Conservation (phyloP, 2,329 filamentous ascomycete genomes). For the Rachicladosporium sp. region DNA sequence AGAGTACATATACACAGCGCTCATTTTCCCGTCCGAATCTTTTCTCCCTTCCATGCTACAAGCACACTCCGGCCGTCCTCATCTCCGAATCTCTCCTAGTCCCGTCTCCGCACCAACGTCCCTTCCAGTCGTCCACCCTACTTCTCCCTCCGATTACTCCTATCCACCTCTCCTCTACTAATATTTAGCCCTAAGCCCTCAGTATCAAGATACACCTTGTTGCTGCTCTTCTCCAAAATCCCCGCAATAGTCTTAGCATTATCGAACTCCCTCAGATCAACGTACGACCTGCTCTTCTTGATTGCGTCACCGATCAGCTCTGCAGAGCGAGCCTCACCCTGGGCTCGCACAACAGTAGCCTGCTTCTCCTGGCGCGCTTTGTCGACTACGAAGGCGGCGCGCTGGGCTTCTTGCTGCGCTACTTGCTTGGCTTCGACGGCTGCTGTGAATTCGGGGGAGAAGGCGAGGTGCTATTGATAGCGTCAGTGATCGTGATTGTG, state of each 20-base stretch:
- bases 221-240: constrained; percentile 78
- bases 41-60: too few species aligned
- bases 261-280: constrained; percentile 96
- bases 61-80: too few species aligned
- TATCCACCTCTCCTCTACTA: constrained; percentile 21
- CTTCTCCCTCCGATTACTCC: constrained; percentile 6
- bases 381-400: constrained; percentile 94
- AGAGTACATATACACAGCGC: too few species aligned
- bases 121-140: background rate
- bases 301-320: constrained; percentile 97
- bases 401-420: constrained; percentile 82
- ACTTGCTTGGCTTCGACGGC: constrained; percentile 60
- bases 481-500: too few species aligned
- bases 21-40: too few species aligned
- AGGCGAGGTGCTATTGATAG: constrained; percentile 47
- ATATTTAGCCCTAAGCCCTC: constrained; percentile 89
- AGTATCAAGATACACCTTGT: constrained; percentile 87
- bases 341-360: constrained; percentile 92
- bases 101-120: too few species aligned
- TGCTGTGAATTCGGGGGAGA: constrained; percentile 58
- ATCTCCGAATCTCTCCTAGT: too few species aligned
- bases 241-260: constrained; percentile 83
- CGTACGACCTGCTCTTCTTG: constrained; percentile 97
- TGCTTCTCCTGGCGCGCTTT: constrained; percentile 99
- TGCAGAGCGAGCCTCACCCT: constrained; percentile 96